Percentiles rank a stretch among this genome's conserved stretches.
phyloP scores from a whole-genome alignment of 345 rosid genomes.

The Geranium rotundifolium region DNA sequence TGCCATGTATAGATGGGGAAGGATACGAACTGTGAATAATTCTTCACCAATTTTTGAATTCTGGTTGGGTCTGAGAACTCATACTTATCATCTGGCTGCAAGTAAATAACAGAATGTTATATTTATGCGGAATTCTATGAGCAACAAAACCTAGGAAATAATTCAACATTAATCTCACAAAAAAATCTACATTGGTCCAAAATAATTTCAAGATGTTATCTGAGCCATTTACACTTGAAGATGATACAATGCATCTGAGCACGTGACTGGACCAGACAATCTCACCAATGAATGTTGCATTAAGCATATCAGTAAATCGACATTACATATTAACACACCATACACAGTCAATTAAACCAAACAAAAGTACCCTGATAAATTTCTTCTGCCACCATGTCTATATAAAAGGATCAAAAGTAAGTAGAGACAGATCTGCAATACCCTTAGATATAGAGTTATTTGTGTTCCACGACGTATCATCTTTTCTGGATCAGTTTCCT shows the following conservation, averaged over 20 bases:
- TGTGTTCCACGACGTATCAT: slow-evolving; percentile 71
- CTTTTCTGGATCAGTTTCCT: slow-evolving; percentile 84
- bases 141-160: not conserved
- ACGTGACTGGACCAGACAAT: no score
- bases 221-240: no score
- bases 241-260: no score
- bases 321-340: no score
- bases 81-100: slow-evolving; percentile 88
- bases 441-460: slow-evolving; percentile 81
- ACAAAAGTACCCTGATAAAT: not conserved
- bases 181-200: no score
- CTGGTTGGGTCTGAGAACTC: slow-evolving; percentile 72
- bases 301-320: no score
- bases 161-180: not conserved
- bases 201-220: no score
- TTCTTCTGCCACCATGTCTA: not conserved
- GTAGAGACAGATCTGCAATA: slow-evolving; percentile 15
- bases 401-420: not conserved
- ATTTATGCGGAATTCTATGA: not conserved
- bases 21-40: slow-evolving; percentile 93
- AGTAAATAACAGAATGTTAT: not conserved
- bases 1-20: slow-evolving; percentile 96
- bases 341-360: not conserved
- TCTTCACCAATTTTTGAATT: slow-evolving; percentile 80
- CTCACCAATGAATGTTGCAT: no score